Evolutionary conservation across 805 yeast genomes (phyloP).

Genomic region (Kodamaea hsintzibuensis): DNA sequence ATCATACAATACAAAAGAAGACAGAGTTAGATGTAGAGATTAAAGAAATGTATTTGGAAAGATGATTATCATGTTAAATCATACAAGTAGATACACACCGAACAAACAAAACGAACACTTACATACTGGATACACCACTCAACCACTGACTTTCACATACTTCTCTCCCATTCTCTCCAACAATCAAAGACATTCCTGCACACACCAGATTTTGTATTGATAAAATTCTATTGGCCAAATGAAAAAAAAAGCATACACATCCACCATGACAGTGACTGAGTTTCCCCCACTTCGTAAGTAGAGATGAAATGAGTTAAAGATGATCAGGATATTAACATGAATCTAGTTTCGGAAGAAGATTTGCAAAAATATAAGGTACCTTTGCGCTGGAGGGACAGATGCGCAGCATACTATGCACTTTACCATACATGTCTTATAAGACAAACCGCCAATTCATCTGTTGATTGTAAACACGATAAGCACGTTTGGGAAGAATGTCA

Average conservation of each 20-base stretch:
- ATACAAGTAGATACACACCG: background rate
- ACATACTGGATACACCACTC: no score
- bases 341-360: constrained; percentile 73
- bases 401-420: constrained; percentile 59
- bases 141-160: no score
- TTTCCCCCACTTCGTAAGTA: constrained; percentile 46
- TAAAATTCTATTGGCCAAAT: constrained; percentile 17
- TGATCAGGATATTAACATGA: constrained; percentile 18
- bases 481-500: constrained; percentile 87
- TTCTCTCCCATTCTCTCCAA: no score
- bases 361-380: constrained; percentile 80
- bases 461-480: constrained; percentile 71
- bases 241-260: constrained; percentile 1
- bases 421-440: constrained; percentile 45
- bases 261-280: constrained; percentile 31
- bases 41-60: no score
- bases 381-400: constrained; percentile 77
- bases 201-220: constrained; percentile 7
- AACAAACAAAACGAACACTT: no score
- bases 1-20: background rate
- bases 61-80: no score
- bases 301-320: background rate
- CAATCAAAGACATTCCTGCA: background rate
- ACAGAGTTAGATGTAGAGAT: background rate
- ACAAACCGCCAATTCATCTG: constrained; percentile 43